Evolutionary conservation across 2,329 filamentous ascomycete genomes (phyloP).

Genomic region (Penicillium glabrum): DNA sequence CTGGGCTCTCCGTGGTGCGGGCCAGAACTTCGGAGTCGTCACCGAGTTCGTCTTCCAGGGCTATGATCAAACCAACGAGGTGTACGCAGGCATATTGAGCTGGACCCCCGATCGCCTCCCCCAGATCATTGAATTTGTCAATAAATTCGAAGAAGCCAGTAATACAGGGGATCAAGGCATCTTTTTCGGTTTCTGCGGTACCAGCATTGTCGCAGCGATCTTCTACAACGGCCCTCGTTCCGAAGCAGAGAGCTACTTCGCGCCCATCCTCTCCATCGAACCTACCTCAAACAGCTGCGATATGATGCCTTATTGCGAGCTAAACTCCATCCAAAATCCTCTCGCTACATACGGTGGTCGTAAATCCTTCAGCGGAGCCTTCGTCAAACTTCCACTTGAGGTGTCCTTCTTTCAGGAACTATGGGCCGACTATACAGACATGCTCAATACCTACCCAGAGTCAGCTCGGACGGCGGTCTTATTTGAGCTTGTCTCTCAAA

Average conservation of each 20-base stretch:
- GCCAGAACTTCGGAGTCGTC: constrained; percentile 45
- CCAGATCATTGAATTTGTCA: constrained; percentile 2
- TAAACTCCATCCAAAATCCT: background rate
- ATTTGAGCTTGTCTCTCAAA: background rate
- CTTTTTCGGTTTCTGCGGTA: constrained; percentile 4
- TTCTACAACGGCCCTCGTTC: constrained; percentile 2
- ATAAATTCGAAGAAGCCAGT: constrained; percentile 1
- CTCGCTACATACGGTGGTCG: background rate
- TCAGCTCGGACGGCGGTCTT: too few species aligned
- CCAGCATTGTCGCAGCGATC: background rate
- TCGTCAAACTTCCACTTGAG: background rate
- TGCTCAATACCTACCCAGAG: too few species aligned
- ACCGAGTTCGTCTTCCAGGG: constrained; percentile 39
- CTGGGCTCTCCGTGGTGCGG: constrained; percentile 47
- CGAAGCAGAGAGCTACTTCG: constrained; percentile 2
- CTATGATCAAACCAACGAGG: constrained; percentile 23
- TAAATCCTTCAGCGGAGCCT: background rate
- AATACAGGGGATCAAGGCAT: constrained; percentile 2
- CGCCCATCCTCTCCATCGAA: background rate
- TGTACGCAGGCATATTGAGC: constrained; percentile 24
- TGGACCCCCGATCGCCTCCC: constrained; percentile 1
- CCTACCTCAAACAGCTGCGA: background rate
- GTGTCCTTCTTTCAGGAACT: too few species aligned
- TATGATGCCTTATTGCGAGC: background rate
- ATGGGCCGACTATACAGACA: too few species aligned